Base-by-base conservation (phyloP, 805 yeast species). In the Saccharomycopsis sp. region DNA sequence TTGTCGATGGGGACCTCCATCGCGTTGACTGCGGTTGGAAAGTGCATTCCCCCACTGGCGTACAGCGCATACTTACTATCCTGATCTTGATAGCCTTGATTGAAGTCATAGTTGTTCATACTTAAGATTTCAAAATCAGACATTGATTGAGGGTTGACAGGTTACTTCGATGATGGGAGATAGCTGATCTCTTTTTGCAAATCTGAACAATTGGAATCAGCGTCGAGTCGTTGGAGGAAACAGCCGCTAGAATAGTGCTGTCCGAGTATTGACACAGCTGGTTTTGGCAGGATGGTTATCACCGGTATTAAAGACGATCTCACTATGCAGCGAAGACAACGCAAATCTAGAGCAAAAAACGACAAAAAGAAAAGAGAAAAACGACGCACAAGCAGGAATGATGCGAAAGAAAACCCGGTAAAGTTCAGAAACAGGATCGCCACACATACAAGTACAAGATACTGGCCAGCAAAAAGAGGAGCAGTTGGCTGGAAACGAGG, bases 71-170 rank as follows among this genome's bases (percentile, higher is more conserved):
- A 44, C 7, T 44, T 44, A 12, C 21, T 44, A 44, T 44, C 48
- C 48, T 44, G 48, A 44, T 44, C 48, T 44, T 44, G 48, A 44
- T 44, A 44, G 21, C 48, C 21, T 44, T 44, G 48, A 44, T n/a
- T 44, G 21, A 44, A 44, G 16, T 18, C 48, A 44, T 44, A 18
- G 18, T 44, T 44, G 21, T 44, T 44, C 48, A 44, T 44, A 12
- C 21, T 44, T 44, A 44, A 44, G 16, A 44, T 44, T 44, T 44
- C 48, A 44, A 44, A 44, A 44, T 44, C 48, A 44, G 48, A 44
- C 48, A 44, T 44, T 29, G 37, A 29, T 29, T 29, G 37, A 29
- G 37, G 37, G 37, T 29, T 12, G 37, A 29, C 37, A 29, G 12
- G 37, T 29, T 29, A 29, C 37, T 29, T 29, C 37, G 12, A 29